A percentile compares a stretch with the other conserved stretches of the same genome.
Evolutionary conservation across 1,284 basidiomycete genomes (phyloP).

Genomic region (Moniliella sp.): DNA sequence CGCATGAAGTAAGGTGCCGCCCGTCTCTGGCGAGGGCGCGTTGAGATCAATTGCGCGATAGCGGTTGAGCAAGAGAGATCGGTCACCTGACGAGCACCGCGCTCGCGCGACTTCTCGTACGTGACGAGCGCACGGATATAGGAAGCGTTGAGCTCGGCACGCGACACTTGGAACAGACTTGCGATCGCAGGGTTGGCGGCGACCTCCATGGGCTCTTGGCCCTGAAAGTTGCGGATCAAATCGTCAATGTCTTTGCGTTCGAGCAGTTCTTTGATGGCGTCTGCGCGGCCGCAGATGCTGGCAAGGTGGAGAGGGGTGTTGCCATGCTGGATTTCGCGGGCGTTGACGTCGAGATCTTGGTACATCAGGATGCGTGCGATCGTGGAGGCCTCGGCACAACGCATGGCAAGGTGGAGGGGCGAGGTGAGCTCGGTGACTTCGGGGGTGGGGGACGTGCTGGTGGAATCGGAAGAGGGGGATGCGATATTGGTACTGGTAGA

Average conservation of each 20-base stretch:
- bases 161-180: constrained; percentile 63
- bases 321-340: constrained; percentile 35
- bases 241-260: constrained; percentile 55
- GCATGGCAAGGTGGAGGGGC: neutral
- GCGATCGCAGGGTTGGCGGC: constrained; percentile 45
- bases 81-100: constrained; percentile 48
- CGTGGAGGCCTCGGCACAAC: neutral
- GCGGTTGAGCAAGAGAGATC: constrained; percentile 14
- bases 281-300: constrained; percentile 45
- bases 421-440: neutral
- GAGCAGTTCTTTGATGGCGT: constrained; percentile 42
- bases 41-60: constrained; percentile 19
- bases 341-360: constrained; percentile 14
- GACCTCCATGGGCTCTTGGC: constrained; percentile 53
- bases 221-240: constrained; percentile 49
- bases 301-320: constrained; percentile 73
- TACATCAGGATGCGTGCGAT: neutral
- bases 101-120: constrained; percentile 31
- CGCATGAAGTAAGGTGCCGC: constrained; percentile 63
- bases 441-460: no score
- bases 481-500: no score
- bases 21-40: constrained; percentile 29
- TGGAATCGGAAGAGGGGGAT: no score
- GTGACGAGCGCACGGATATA: constrained; percentile 48
- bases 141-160: constrained; percentile 52